phyloP scores from a whole-genome alignment of 306 rosid species.

The Cucurbita maxima region DNA sequence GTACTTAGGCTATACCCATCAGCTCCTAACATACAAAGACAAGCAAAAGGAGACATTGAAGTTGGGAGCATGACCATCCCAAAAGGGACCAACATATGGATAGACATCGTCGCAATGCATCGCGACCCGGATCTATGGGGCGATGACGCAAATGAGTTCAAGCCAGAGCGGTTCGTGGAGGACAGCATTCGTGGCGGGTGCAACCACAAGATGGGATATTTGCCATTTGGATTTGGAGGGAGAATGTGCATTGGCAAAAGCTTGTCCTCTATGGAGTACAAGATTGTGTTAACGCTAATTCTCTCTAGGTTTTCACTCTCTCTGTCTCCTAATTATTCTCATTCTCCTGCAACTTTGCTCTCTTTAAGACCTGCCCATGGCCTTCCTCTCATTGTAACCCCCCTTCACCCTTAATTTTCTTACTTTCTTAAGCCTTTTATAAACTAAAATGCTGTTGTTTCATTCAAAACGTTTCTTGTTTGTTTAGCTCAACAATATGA shows the following conservation, averaged over 20 bases:
- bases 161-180: constrained; percentile 48
- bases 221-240: constrained; percentile 92
- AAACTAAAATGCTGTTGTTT: no score
- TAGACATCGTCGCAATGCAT: constrained; percentile 68
- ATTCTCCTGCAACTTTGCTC: constrained; percentile 50
- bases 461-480: no score
- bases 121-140: constrained; percentile 65
- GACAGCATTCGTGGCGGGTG: constrained; percentile 52
- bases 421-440: not conserved
- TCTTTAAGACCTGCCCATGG: constrained; percentile 59
- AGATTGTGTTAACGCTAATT: constrained; percentile 45
- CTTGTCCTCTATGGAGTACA: constrained; percentile 64
- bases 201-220: constrained; percentile 66
- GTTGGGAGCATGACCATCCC: constrained; percentile 38
- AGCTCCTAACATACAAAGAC: constrained; percentile 80
- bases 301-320: constrained; percentile 58
- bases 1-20: constrained; percentile 67
- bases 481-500: no score
- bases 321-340: constrained; percentile 35
- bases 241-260: constrained; percentile 74
- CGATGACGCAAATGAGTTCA: constrained; percentile 51
- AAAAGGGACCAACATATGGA: constrained; percentile 80
- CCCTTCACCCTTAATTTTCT: constrained; percentile 7
- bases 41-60: constrained; percentile 50
- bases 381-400: constrained; percentile 37